phyloP scores from a whole-genome alignment of 1,284 basidiomycete genomes.

The Sanghuangporus sanghuang region DNA sequence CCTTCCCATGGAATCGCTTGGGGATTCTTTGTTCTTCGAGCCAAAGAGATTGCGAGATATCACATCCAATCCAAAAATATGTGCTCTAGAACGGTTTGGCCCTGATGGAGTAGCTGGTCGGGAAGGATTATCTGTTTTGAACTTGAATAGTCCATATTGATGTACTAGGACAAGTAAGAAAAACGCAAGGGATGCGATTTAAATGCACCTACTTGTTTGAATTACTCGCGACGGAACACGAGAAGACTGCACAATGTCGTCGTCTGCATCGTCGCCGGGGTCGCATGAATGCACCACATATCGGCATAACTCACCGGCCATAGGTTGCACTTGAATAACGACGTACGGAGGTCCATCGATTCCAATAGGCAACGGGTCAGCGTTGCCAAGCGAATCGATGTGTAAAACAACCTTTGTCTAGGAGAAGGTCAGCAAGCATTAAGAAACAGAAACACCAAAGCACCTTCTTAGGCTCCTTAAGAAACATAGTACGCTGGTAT shows the following conservation, averaged over 20 bases:
- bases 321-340: conserved; percentile 69
- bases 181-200: not conserved
- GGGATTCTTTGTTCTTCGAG: conserved; percentile 45
- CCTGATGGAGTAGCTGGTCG: conserved; percentile 77
- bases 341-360: conserved; percentile 65
- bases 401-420: conserved; percentile 87
- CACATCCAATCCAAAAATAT: conserved; percentile 79
- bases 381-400: conserved; percentile 67
- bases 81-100: conserved; percentile 60
- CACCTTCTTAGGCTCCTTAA: conserved; percentile 74
- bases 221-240: conserved; percentile 68
- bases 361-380: conserved; percentile 73
- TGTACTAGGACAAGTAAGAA: conserved; percentile 51
- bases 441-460: conserved; percentile 1
- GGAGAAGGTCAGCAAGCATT: not conserved
- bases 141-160: conserved; percentile 81
- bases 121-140: conserved; percentile 70
- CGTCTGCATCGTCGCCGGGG: conserved; percentile 65
- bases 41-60: conserved; percentile 78
- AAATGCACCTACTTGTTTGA: conserved; percentile 61
- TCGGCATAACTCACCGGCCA: conserved; percentile 77
- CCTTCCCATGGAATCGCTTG: conserved; percentile 54
- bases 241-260: conserved; percentile 79
- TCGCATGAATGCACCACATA: conserved; percentile 70
- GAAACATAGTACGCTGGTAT: conserved; percentile 73